Percentiles rank a stretch among this genome's conserved stretches.
These are phyloP conservation scores for Grosmannia huntii DNA, from an alignment of 2,329 filamentous ascomycete genomes.

Conservation along the genomic window DNA sequence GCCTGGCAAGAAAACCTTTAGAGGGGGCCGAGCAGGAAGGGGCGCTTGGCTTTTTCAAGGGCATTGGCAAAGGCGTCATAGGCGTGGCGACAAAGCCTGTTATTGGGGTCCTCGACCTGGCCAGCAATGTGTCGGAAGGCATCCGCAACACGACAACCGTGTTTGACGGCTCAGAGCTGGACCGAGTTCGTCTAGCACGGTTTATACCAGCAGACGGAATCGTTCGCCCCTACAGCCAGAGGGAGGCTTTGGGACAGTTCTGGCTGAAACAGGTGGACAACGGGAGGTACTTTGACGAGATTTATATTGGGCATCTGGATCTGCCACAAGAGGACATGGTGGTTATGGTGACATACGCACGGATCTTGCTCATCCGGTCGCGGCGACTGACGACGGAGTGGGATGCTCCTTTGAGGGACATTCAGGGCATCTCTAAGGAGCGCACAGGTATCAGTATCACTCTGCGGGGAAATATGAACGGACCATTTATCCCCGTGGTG, in stretches of 20 bases:
- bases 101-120: slow-evolving; percentile 91
- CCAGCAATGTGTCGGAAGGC: slow-evolving; percentile 91
- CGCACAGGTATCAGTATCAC: slow-evolving; percentile 83
- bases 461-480: slow-evolving; percentile 80
- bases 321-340: slow-evolving; percentile 79
- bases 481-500: slow-evolving; percentile 87
- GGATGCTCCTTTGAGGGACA: slow-evolving; percentile 91
- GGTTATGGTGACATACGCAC: slow-evolving; percentile 74
- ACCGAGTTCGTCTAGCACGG: slow-evolving; percentile 83
- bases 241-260: slow-evolving; percentile 91
- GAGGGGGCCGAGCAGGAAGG: slow-evolving; percentile 96
- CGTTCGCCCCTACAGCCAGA: slow-evolving; percentile 84
- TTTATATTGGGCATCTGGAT: slow-evolving; percentile 94
- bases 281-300: slow-evolving; percentile 93
- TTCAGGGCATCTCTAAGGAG: slow-evolving; percentile 96
- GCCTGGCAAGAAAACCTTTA: slow-evolving; percentile 82
- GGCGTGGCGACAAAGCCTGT: slow-evolving; percentile 95
- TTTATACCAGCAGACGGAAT: slow-evolving; percentile 90
- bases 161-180: slow-evolving; percentile 87
- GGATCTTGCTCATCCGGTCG: slow-evolving; percentile 82
- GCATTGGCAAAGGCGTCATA: slow-evolving; percentile 86
- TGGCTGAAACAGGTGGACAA: slow-evolving; percentile 99
- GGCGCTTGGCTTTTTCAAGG: slow-evolving; percentile 89
- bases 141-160: slow-evolving; percentile 98
- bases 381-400: slow-evolving; percentile 81